These are phyloP conservation scores for Diaporthe helianthi DNA, from an alignment of 2,329 filamentous ascomycete genomes.

Conservation along the genomic window DNA sequence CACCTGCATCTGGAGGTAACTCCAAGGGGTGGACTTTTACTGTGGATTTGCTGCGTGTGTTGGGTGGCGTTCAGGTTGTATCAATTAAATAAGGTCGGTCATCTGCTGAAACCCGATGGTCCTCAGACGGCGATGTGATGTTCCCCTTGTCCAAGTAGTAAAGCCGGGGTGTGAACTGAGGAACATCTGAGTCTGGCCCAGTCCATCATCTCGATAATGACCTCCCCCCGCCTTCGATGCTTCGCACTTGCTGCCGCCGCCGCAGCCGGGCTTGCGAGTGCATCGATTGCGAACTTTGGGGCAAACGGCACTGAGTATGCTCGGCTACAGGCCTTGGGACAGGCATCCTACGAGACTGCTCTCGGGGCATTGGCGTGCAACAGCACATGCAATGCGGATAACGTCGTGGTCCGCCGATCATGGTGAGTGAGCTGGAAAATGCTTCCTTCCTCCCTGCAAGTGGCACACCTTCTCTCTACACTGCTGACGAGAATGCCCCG, in stretches of 20 bases:
- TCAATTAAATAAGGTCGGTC: too few species aligned
- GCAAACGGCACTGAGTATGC: background rate
- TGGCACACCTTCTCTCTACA: too few species aligned
- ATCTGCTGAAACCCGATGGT: background rate
- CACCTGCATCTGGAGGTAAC: background rate
- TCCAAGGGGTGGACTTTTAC: background rate
- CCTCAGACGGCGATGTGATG: background rate
- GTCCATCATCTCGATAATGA: background rate
- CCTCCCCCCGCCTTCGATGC: background rate
- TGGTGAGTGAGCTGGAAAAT: background rate
- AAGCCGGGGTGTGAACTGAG: background rate
- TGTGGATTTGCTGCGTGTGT: background rate
- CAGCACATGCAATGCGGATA: background rate
- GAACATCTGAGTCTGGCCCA: background rate
- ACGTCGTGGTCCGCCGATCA: background rate
- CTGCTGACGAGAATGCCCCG: background rate
- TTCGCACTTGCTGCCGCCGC: background rate
- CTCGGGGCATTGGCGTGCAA: background rate
- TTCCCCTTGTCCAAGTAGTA: background rate
- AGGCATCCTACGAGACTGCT: background rate
- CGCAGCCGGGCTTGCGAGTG: background rate
- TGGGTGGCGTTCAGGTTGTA: background rate
- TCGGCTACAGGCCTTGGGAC: background rate
- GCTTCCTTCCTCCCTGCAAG: too few species aligned
- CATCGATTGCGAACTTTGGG: background rate